phyloP scores from a whole-genome alignment of 306 rosid species.

The Quercus gilva region DNA sequence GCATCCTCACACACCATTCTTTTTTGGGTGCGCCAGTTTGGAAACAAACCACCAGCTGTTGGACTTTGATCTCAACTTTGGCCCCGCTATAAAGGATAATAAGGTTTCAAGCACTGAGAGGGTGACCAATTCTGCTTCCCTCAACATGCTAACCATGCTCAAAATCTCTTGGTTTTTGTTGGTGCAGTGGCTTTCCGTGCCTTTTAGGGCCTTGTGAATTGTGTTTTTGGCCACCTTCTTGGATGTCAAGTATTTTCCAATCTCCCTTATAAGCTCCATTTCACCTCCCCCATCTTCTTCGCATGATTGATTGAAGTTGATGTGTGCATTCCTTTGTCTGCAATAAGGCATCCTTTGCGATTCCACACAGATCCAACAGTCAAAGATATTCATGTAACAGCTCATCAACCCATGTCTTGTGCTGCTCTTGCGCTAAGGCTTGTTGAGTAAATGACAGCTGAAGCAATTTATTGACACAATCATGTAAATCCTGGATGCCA shows the following conservation, averaged over 20 bases:
- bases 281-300: slow-evolving; percentile 29
- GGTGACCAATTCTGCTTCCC: too few relatives aligned
- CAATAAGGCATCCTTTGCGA: slow-evolving; percentile 29
- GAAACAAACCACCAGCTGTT: too few relatives aligned
- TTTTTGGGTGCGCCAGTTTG: too few relatives aligned
- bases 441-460: slow-evolving; percentile 32
- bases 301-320: slow-evolving; percentile 34
- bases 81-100: too few relatives aligned
- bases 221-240: slow-evolving; percentile 19
- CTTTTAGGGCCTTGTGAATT: too few relatives aligned
- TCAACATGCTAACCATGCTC: too few relatives aligned
- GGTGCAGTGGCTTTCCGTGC: too few relatives aligned
- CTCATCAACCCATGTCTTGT: slow-evolving; percentile 36
- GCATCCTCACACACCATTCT: too few relatives aligned
- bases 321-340: slow-evolving; percentile 38
- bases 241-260: slow-evolving; percentile 30
- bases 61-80: too few relatives aligned
- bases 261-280: slow-evolving; percentile 20
- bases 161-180: too few relatives aligned
- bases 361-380: slow-evolving; percentile 36
- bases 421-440: slow-evolving; percentile 25
- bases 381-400: slow-evolving; percentile 35
- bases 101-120: too few relatives aligned
- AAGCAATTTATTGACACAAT: slow-evolving; percentile 27
- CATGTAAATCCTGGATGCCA: slow-evolving; percentile 34